Conservation (phyloP, 345 rosid genomes). For the Noccaea caerulescens region DNA sequence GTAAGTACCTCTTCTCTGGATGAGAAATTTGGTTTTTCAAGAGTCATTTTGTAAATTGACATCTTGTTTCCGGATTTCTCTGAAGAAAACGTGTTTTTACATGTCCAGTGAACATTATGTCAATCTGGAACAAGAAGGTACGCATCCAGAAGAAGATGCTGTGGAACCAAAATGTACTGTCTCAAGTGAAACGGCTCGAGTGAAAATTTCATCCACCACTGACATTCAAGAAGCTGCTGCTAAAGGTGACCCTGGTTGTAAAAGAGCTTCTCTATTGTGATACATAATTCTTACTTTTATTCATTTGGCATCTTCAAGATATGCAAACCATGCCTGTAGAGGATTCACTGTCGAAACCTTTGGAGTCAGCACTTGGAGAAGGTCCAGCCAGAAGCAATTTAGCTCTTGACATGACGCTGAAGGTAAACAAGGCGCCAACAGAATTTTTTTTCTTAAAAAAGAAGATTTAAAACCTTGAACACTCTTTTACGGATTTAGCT, state of each 20-base stretch:
- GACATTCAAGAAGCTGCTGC: background rate
- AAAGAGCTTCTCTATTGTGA: constrained; percentile 3
- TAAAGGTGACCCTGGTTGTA: constrained; percentile 3
- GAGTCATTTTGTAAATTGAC: background rate
- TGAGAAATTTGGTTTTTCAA: background rate
- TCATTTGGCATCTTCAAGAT: constrained; percentile 18
- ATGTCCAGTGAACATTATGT: constrained; percentile 13
- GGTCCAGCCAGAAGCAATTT: constrained; percentile 11
- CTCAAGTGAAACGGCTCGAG: background rate
- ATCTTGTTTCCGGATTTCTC: constrained; percentile 11
- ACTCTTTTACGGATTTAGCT: no score
- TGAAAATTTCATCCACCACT: background rate
- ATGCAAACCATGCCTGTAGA: constrained; percentile 8
- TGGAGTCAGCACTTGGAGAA: constrained; percentile 5
- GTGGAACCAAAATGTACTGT: background rate
- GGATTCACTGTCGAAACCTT: background rate
- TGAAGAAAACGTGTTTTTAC: constrained; percentile 12
- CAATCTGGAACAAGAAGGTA: background rate
- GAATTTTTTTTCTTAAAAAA: no score
- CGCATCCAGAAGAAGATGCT: background rate
- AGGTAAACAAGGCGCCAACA: constrained; percentile 28
- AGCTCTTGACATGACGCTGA: constrained; percentile 33
- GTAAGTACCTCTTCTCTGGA: no score
- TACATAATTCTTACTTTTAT: constrained; percentile 8
- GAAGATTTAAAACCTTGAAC: no score